Evolutionary conservation across 306 rosid species (phyloP).

Genomic region (Erythrophleum fordii): DNA sequence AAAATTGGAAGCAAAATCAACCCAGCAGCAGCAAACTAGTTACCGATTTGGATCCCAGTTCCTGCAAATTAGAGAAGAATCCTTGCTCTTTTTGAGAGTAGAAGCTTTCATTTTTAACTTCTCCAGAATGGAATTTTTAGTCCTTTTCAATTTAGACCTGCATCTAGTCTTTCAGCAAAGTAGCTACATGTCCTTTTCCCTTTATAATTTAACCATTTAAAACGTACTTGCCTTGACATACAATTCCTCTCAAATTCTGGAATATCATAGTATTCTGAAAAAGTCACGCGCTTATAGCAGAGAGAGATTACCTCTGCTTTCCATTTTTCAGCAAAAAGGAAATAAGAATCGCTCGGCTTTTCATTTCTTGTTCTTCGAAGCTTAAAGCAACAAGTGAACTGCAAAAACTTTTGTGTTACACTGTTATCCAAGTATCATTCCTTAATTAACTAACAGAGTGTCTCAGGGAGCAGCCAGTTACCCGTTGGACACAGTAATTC

Average conservation of each 20-base stretch:
- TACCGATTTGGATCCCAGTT: not conserved
- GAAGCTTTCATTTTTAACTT: not conserved
- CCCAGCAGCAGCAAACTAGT: not conserved
- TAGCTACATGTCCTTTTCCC: no score
- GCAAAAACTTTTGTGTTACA: not conserved
- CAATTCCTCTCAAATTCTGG: not conserved
- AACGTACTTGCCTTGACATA: no score
- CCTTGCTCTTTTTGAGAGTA: no score
- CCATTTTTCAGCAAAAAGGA: no score
- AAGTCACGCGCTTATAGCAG: not conserved
- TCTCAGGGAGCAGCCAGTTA: constrained; percentile 41
- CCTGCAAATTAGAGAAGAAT: no score
- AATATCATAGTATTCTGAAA: not conserved
- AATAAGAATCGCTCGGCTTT: no score
- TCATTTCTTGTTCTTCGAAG: not conserved
- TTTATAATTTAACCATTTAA: no score
- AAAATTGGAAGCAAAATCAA: not conserved
- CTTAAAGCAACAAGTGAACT: not conserved
- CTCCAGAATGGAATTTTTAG: not conserved
- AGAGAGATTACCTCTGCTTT: not conserved
- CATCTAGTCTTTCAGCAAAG: no score
- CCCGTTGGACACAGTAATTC: constrained; percentile 17
- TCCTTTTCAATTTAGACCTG: no score
- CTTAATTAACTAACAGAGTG: not conserved
- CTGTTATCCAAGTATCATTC: not conserved